Evolutionary conservation across 495 filamentous ascomycete genomes (phyloP).

Genomic region (Corynascus novoguineensis): DNA sequence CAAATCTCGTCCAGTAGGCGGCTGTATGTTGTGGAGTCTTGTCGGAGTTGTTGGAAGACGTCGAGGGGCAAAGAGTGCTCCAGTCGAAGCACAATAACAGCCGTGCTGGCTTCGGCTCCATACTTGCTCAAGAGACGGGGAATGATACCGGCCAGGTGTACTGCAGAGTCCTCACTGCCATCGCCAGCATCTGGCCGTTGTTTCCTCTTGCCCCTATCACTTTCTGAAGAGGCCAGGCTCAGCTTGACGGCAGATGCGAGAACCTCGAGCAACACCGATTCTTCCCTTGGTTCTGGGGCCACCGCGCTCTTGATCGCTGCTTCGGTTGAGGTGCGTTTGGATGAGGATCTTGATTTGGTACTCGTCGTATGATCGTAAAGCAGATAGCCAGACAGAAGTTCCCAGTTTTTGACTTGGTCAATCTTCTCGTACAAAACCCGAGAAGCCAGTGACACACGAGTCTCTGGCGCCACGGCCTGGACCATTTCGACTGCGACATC

Average conservation of each 20-base stretch:
- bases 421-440: slow-evolving; percentile 79
- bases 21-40: slow-evolving; percentile 74
- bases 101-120: slow-evolving; percentile 79
- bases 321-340: slow-evolving; percentile 43
- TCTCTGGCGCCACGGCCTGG: slow-evolving; percentile 58
- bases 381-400: slow-evolving; percentile 80
- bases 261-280: slow-evolving; percentile 79
- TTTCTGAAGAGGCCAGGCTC: slow-evolving; percentile 55
- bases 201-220: slow-evolving; percentile 58
- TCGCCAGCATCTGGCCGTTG: slow-evolving; percentile 54
- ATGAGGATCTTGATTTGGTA: slow-evolving; percentile 35
- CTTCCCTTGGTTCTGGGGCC: slow-evolving; percentile 70
- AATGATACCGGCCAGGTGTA: slow-evolving; percentile 68
- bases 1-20: slow-evolving; percentile 87
- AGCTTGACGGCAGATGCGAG: slow-evolving; percentile 72
- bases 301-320: slow-evolving; percentile 58
- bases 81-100: slow-evolving; percentile 77
- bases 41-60: slow-evolving; percentile 81
- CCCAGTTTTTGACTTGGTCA: slow-evolving; percentile 76
- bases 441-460: slow-evolving; percentile 77
- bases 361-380: slow-evolving; percentile 80
- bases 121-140: slow-evolving; percentile 87
- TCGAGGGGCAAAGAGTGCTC: slow-evolving; percentile 82
- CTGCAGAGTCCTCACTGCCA: slow-evolving; percentile 65
- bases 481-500: slow-evolving; percentile 46